A percentile compares a stretch with the other conserved stretches of the same genome.
Evolutionary conservation across 2,329 filamentous ascomycete species (phyloP).

Genomic region (Fusarium lyarnte): DNA sequence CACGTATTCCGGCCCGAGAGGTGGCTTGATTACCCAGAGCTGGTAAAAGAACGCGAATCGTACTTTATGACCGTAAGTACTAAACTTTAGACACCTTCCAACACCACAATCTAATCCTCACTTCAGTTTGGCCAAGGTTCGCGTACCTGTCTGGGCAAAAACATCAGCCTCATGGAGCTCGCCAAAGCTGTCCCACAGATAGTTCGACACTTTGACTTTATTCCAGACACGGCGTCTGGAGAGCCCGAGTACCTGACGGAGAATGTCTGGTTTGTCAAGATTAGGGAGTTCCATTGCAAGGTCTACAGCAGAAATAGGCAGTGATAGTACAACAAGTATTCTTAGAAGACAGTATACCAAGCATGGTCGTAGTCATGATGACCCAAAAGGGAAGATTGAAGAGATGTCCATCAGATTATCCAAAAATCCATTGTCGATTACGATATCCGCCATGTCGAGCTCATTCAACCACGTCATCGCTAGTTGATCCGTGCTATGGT

Average conservation of each 20-base stretch:
- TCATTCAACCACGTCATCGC: background rate
- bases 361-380: background rate
- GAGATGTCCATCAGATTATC: background rate
- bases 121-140: background rate
- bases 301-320: background rate
- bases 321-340: background rate
- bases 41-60: background rate
- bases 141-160: background rate
- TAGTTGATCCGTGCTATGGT: background rate
- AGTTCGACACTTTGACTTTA: background rate
- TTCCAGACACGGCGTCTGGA: background rate
- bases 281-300: background rate
- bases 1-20: background rate
- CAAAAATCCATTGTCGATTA: background rate
- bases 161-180: background rate
- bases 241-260: background rate
- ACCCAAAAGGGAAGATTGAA: background rate
- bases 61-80: background rate
- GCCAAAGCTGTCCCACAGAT: background rate
- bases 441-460: background rate
- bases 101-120: rapidly evolving
- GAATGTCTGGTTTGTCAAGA: background rate
- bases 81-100: rapidly evolving
- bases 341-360: background rate
- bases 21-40: background rate